Evolutionary conservation across 1,139 yeast genomes (phyloP).

Genomic region (Geotrichum candidum): DNA sequence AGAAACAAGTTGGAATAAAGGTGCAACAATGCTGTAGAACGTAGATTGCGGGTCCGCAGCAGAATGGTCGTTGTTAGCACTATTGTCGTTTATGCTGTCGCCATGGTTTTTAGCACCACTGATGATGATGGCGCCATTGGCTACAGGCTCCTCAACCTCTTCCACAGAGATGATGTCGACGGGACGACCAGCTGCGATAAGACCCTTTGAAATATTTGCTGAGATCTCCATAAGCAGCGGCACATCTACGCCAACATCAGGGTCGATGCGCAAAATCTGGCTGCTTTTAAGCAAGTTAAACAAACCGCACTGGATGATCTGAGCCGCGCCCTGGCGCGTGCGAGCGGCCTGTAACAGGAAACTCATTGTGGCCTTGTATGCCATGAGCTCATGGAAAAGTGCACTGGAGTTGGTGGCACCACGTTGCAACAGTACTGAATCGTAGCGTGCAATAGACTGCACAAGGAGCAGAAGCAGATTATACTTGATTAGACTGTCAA

Average conservation of each 20-base stretch:
- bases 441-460: conserved; percentile 53
- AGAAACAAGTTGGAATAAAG: conserved; percentile 66
- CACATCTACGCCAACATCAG: conserved; percentile 66
- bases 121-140: background rate
- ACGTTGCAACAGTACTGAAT: conserved; percentile 45
- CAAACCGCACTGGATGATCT: conserved; percentile 62
- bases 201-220: conserved; percentile 7
- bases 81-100: background rate
- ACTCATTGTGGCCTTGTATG: conserved; percentile 65
- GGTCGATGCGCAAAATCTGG: conserved; percentile 59
- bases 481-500: conserved; percentile 56
- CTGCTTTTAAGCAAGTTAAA: conserved; percentile 57
- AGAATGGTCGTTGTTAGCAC: background rate
- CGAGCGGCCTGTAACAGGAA: conserved; percentile 71
- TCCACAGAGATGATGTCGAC: background rate
- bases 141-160: background rate
- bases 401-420: conserved; percentile 10
- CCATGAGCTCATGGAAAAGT: conserved; percentile 39
- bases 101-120: background rate
- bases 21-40: conserved; percentile 65
- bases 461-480: conserved; percentile 62
- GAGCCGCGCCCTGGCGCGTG: conserved; percentile 69
- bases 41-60: conserved; percentile 21
- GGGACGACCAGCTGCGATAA: conserved; percentile 2
- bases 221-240: conserved; percentile 10